A percentile compares a stretch with the other conserved stretches of the same genome.
phyloP scores from a whole-genome alignment of 2,329 filamentous ascomycete genomes.

The Fusarium sp. region DNA sequence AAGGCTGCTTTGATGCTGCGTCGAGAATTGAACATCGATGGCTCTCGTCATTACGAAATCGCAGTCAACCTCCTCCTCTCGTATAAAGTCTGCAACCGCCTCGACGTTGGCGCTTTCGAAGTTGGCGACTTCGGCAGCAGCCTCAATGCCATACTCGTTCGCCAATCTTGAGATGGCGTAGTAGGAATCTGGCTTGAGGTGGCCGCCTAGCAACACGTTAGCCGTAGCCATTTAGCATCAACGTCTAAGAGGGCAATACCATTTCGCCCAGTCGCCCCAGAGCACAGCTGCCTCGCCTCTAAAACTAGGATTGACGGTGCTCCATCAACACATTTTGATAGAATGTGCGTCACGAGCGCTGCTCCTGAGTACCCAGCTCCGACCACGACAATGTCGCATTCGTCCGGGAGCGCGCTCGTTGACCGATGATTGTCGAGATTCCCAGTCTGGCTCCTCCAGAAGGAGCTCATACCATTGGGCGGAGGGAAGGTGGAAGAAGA shows the following conservation, averaged over 20 bases:
- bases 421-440: conserved; percentile 12
- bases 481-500: neutral
- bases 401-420: conserved; percentile 45
- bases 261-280: conserved; percentile 54
- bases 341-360: conserved; percentile 56
- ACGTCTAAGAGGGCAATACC: conserved; percentile 26
- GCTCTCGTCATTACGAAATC: conserved; percentile 57
- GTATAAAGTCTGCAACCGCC: conserved; percentile 50
- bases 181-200: conserved; percentile 38
- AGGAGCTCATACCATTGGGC: conserved; percentile 18
- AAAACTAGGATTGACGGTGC: conserved; percentile 46
- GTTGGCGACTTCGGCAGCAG: conserved; percentile 34
- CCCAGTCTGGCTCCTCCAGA: conserved; percentile 16
- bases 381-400: conserved; percentile 59
- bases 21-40: conserved; percentile 52
- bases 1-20: conserved; percentile 36
- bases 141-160: conserved; percentile 23
- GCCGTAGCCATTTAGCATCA: neutral
- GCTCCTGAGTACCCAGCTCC: conserved; percentile 61
- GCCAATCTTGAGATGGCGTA: neutral
- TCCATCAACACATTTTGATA: conserved; percentile 35
- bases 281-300: conserved; percentile 51
- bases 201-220: conserved; percentile 18
- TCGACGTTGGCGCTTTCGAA: conserved; percentile 29
- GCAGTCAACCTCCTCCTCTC: conserved; percentile 55